phyloP scores from a whole-genome alignment of 495 filamentous ascomycete genomes.

The Talaromyces proteolyticus region DNA sequence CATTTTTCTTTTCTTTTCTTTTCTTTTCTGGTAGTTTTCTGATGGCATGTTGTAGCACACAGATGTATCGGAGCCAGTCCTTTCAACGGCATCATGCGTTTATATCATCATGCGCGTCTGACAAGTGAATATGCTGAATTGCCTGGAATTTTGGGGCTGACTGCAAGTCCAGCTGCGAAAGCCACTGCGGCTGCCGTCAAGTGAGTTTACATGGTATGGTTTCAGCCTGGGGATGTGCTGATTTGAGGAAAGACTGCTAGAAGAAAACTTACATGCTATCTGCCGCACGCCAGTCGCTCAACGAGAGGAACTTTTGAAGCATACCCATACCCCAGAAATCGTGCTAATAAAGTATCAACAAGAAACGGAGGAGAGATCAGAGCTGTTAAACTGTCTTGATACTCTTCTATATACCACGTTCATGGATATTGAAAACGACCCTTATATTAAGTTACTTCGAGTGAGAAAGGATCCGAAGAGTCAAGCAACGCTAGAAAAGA shows the following conservation, averaged over 20 bases:
- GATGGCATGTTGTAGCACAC: constrained; percentile 48
- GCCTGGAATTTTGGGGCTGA: constrained; percentile 76
- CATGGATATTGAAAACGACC: constrained; percentile 64
- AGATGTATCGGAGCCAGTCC: constrained; percentile 60
- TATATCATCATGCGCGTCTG: constrained; percentile 53
- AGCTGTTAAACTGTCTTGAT: constrained; percentile 21
- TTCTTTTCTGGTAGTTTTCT: constrained; percentile 2
- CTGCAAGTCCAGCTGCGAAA: constrained; percentile 72
- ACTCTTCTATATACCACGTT: constrained; percentile 1
- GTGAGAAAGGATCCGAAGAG: constrained; percentile 23
- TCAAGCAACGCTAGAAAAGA: constrained; percentile 33
- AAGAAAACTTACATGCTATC: constrained; percentile 68
- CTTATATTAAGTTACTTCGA: constrained; percentile 53
- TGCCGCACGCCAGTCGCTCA: constrained; percentile 67
- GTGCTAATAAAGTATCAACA: background rate
- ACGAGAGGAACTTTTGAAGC: constrained; percentile 60
- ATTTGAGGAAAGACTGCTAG: constrained; percentile 49
- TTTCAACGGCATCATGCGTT: constrained; percentile 72
- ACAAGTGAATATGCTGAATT: constrained; percentile 29
- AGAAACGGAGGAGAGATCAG: background rate
- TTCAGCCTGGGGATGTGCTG: background rate
- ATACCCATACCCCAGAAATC: constrained; percentile 57
- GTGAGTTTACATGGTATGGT: constrained; percentile 12
- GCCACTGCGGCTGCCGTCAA: constrained; percentile 4
- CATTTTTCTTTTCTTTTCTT: background rate